Evolutionary conservation across 306 rosid genomes (phyloP), one percentile per base, ranked within the genome.

Genomic region (Pachyrhizus erosus): DNA sequence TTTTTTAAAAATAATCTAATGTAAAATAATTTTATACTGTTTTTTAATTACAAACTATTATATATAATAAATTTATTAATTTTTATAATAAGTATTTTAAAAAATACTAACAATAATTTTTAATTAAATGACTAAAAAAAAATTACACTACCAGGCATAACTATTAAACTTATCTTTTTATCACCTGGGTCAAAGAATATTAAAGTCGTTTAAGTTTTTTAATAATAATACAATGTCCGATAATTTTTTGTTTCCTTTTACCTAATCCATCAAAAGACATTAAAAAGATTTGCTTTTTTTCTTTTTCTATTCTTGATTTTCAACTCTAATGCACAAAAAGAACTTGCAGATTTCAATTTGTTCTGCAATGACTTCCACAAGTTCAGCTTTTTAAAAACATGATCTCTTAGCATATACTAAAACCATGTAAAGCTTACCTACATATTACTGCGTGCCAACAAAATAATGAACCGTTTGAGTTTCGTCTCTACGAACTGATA

Each of bases 361-460:
- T 29, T 68, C 61, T 80, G 70, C 54, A 45, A 18, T 75, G 70
- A 18, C 71, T 80, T 80, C 29, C 67, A 51, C 49, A 70, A 61
- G 40, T 55, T 67, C 55, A 27, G 39, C 52, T 62, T 74, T 73
- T 49, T 46, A 70, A 29, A 67, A 75, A 49, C 58, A 72, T 18
- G 77, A 65, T 52, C 43, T 24, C 67, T 67, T 34, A 65, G 27
- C 45, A 83, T 26, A 69, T 48, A 61, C 55, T 23, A 73, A 77
- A 40, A 29, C 81, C 72, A 78, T 20, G 54, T 48, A 81, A 81
- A 82, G 51, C 77, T 79, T 58, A 81, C 80, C 82, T 81, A 51
- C 79, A 58, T 52, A 15, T 80, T 84, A 86, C 75, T 87, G 72
- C 14, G 55, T 80, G 85, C 86, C 76, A 76, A 81, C 75, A 81